Base-by-base conservation (phyloP, 805 yeast species). In the Cyberlindnera sargentensis region DNA sequence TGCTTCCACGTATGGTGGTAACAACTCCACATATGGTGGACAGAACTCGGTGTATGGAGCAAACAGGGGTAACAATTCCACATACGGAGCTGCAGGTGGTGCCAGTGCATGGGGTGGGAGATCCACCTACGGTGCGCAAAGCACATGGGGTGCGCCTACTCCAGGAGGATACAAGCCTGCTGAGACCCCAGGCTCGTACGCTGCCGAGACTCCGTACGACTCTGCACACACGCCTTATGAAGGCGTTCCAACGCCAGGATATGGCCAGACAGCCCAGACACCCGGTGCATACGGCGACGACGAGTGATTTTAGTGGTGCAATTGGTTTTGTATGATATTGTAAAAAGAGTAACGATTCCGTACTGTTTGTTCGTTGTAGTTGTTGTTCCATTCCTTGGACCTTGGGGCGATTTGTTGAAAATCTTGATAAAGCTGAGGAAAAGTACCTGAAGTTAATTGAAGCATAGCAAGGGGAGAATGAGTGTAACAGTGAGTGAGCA, bases 171-270 rank as follows among this genome's bases (percentile, higher is more conserved):
- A 38, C 30, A 43, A 38, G 27, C 45, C 67, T 4, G 70, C 69
- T 2, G 63, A 62, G 37, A 67, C 73, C 2, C 72, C 69, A 6
- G 70, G 68, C 31, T 62, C 61, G 6, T 62, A 62, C 41, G 57
- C 45, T 6, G 45, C 51, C 4, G 46, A 37, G 26, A 45, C 51
- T 11, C 57, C 56, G 6, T 47, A 48, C 36, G 46, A 39, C 10
- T 8, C 34, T 6, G 36, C 30, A 23, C 36, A 39, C 20, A 39
- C 41, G 24, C 36, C 41, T 4, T 35, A 38, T 29, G 36, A 42
- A n/a, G 41, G 35, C 24, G 48, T 44, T 10, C 46, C 48, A 8
- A 46, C 48, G 10, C 48, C 48, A 23, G 41, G 41, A n/a, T 39
- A 39, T 23, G 41, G 41, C 9, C 41, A 38, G 27, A 30, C 45